Base-by-base conservation (phyloP, 1,284 basidiomycete species). In the Boletus hoseneyae region DNA sequence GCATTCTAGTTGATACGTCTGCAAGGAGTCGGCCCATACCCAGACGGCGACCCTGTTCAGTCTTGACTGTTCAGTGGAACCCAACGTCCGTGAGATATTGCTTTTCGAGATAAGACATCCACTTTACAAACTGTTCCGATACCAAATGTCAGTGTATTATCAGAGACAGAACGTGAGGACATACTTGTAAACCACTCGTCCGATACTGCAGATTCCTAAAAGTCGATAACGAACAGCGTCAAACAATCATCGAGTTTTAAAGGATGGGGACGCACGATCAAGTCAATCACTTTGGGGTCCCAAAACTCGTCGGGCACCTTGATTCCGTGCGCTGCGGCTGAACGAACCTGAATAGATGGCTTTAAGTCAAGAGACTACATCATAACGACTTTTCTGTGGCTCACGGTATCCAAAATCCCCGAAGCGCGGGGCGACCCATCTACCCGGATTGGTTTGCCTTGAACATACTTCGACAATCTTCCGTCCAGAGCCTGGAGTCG, bases 151-250 rank as follows among this genome's bases (percentile, higher is more conserved):
- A 56, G 45, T 10, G 12, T 9, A n/a, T 6, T 6, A 3, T 38
- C 27, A 15, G 3, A 23, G 39, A 44, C 12, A 38, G 33, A 42
- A 42, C 42, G 34, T 19, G 6, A 33, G 23, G 38, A 54, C 70
- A 60, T 68, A 68, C 86, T 82, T 69, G 80, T 74, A 64, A 90
- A 92, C 89, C 89, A 92, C 68, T 93, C 89, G 42, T 76, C 78
- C 25, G 86, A 78, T 8, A 90, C 79, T 16, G 88, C 88, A 45
- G 74, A 73, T 70, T 92, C 90, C 82, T 90, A 45, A 21, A 43
- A 39, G 41, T 30, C 11, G 18, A 19, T 12, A 30, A 48, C 54
- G 37, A 53, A 19, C 44, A 21, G 50, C 25, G 9, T 38, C 21
- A 41, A 21, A 21, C 11, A 51, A 36, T 23, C 5, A 3, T 23